Percentiles rank a stretch among this genome's conserved stretches.
phyloP scores from a whole-genome alignment of 176 grass and related monocot genomes.

The Oryza glumipatula region DNA sequence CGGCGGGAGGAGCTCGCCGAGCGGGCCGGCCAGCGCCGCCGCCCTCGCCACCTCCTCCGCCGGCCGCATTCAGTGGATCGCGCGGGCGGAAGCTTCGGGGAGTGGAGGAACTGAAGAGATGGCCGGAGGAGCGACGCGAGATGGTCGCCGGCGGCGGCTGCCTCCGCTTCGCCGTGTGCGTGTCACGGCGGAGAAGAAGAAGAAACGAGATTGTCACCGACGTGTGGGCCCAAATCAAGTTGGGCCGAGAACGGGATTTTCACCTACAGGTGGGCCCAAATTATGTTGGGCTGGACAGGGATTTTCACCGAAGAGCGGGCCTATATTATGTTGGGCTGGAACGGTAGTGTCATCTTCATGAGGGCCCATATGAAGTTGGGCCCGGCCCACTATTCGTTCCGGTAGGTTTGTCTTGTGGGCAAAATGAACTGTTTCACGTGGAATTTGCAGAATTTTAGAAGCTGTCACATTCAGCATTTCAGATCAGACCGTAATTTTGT shows the following conservation, averaged over 20 bases:
- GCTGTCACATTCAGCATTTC: too few species aligned
- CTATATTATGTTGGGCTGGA: too few species aligned
- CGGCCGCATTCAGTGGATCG: not conserved
- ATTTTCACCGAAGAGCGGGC: too few species aligned
- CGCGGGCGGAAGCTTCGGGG: not conserved
- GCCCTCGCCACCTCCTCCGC: slow-evolving; percentile 4
- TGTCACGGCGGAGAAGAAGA: not conserved
- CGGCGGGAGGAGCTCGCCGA: slow-evolving; percentile 64
- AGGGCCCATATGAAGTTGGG: too few species aligned
- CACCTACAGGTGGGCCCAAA: not conserved
- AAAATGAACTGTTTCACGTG: too few species aligned
- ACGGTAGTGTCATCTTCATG: too few species aligned
- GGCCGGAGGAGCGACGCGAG: not conserved
- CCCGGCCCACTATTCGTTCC: too few species aligned
- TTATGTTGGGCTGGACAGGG: too few species aligned
- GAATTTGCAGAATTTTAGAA: too few species aligned
- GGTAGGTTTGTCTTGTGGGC: too few species aligned
- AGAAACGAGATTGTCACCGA: not conserved
- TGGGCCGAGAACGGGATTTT: not conserved
- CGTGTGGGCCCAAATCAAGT: too few species aligned
- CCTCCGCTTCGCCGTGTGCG: not conserved
- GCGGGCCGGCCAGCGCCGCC: slow-evolving; percentile 55
- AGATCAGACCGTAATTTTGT: too few species aligned
- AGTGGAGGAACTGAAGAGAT: not conserved
- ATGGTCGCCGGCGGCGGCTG: not conserved